Evolutionary conservation across 2,329 filamentous ascomycete genomes (phyloP), one percentile per base, ranked within the genome.

Genomic region (Xylaria sp.): DNA sequence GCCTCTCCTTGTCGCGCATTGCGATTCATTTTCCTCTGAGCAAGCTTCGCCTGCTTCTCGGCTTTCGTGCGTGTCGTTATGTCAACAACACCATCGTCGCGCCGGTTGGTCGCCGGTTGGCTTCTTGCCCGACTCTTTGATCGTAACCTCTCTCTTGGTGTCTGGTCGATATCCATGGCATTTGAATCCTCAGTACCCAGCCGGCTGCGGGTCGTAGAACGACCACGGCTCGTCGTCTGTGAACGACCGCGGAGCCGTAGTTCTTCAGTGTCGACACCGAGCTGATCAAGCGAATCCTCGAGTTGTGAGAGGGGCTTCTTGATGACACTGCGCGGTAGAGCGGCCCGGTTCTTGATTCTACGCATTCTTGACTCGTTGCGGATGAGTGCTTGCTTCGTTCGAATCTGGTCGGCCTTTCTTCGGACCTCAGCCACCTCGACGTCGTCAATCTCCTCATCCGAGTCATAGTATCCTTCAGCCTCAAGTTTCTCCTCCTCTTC

Each of bases 21-120:
- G 73, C 95, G 90, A 86, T 99, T 99, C 94, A 97, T 98, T 89
- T 94, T 95, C 87, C 95, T 94, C 90, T 99, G 97, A 77, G 91
- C 87, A 79, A 99, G 84, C 87, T 97, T 98, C 79, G 90, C 87
- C 79, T 97, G 85, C 77, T 91, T 90, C 81, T 97, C 94, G 44
- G 93, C 94, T 88, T 95, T 97, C 69, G 85, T 87, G 73, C 92
- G 88, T 59, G 87, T 84, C 63, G 79, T 81, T 72, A 89, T 87
- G 78, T 92, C 88, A 68, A 86, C 87, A 50, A 98, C 91, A 83
- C 93, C 93, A 72, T 94, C 93, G 32, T 91, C 90, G 70, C 89
- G 87, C 77, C 93, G 87, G 82, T 93, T 93, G 62, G 82, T 82
- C 44, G 84, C 83, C 60, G 85, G 88, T 78, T 88, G 86, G 76